Evolutionary conservation across 164 flowering plant species (phyloP).

Genomic region (Berberis vulgaris): DNA sequence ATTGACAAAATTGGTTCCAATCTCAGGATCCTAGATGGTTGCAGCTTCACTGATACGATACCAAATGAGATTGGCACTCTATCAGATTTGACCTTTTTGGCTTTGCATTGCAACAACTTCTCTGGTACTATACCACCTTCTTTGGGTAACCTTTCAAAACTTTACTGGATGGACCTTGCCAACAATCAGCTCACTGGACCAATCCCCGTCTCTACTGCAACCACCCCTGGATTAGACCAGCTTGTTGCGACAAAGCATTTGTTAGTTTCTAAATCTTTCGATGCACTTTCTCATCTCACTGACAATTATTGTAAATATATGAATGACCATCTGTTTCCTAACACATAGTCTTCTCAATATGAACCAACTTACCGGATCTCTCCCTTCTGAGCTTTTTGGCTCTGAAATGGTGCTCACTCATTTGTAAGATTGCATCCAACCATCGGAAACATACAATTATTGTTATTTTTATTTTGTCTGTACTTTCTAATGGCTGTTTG

Average conservation of each 20-base stretch:
- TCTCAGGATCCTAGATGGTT: slow-evolving; percentile 72
- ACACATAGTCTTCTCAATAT: slow-evolving; percentile 82
- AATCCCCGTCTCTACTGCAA: slow-evolving; percentile 56
- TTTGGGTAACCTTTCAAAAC: slow-evolving; percentile 62
- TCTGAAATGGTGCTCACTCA: slow-evolving; percentile 71
- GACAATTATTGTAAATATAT: not conserved
- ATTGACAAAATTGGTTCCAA: not conserved
- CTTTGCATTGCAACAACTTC: slow-evolving; percentile 79
- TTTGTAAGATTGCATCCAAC: slow-evolving; percentile 42
- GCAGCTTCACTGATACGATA: slow-evolving; percentile 67
- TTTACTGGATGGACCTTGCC: slow-evolving; percentile 90
- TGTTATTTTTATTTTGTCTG: not conserved
- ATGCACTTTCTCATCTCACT: not conserved
- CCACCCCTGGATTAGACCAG: slow-evolving; percentile 63
- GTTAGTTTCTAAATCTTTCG: slow-evolving; percentile 29
- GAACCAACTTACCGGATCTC: slow-evolving; percentile 70
- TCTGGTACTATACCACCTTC: slow-evolving; percentile 68
- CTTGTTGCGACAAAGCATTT: slow-evolving; percentile 78
- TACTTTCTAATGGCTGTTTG: not conserved
- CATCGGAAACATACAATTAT: not conserved
- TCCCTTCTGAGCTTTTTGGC: slow-evolving; percentile 64
- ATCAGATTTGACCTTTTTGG: slow-evolving; percentile 58
- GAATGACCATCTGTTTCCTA: not conserved
- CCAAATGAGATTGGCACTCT: slow-evolving; percentile 82
- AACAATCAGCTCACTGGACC: slow-evolving; percentile 75